Evolutionary conservation across 331 rosid genomes (phyloP), one percentile per base, ranked within the genome.

Genomic region (Rhamnella rubrinervis): DNA sequence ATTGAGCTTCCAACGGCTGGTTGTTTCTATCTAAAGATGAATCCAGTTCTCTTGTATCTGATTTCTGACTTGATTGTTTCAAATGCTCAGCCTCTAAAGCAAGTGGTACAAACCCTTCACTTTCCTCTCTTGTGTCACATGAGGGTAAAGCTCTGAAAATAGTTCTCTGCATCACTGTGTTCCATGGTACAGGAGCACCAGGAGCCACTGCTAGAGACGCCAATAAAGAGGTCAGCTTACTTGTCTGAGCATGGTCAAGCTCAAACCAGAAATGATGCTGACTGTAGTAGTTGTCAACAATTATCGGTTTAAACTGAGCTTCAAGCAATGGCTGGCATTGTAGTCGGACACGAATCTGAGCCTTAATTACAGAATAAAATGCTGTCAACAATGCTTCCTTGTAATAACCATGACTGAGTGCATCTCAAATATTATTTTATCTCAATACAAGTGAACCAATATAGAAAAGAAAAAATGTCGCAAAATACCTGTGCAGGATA

Each of bases 401-500:
- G 10, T 64, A 23, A 26, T 61, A 50, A 59, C 56, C 61, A 75
- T 57, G 62, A 51, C 4, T 39, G 2, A 28, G 62, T 68, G 49
- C 51, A n/a, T 61, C 55, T 68, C 44, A 53, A 11, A 51, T 20
- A 38, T 39, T 37, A 71, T 14, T 51, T 19, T 51, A 38, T 55
- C 25, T 41, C 65, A 65, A 14, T 61, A 35, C 37, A 23, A 57
- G 58, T 61, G 41, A 53, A 51, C 55, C 65, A 15, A 41, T 20
- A n/a, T 11, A 12, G 11, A 44, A 44, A 44, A 11, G 19, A 17
- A 53, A 65, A 74, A 20, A 75, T 23, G 56, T 51, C 56, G 44
- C 46, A 49, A 56, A 28, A 57, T 76, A 93, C 97, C 97, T 87
- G 98, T 50, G 97, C 96, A 70, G 96, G 97, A 84, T 69, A 93